These are phyloP conservation scores for Parmales sp. DNA, from an alignment of 108 stramenopile species.

Conservation along the genomic window DNA sequence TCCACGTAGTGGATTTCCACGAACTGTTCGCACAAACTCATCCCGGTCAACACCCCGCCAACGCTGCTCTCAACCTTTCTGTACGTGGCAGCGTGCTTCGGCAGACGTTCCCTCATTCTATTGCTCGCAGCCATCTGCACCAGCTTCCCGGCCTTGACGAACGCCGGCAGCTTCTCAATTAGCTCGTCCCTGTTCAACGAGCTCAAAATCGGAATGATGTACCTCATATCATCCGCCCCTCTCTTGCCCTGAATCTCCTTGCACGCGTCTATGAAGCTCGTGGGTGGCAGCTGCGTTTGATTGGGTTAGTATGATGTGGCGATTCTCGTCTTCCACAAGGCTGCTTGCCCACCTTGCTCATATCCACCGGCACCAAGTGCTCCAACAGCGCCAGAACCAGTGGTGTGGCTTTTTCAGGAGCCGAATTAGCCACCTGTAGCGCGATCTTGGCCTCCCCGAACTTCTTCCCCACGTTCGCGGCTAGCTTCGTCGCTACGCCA, in stretches of 20 bases:
- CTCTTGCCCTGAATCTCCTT: constrained; percentile 62
- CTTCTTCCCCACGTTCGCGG: constrained; percentile 58
- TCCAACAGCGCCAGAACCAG: constrained; percentile 69
- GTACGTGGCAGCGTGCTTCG: constrained; percentile 56
- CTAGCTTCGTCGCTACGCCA: constrained; percentile 70
- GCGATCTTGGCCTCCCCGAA: constrained; percentile 61
- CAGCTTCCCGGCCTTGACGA: constrained; percentile 29
- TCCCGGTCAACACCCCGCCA: constrained; percentile 44
- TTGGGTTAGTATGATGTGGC: too few relatives aligned
- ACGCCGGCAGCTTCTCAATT: constrained; percentile 43
- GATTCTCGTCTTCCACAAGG: too few relatives aligned
- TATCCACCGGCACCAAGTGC: constrained; percentile 52
- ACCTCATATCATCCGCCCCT: constrained; percentile 42
- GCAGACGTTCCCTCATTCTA: constrained; percentile 60
- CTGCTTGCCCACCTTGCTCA: too few relatives aligned
- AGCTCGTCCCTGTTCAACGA: constrained; percentile 58
- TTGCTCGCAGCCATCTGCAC: constrained; percentile 34
- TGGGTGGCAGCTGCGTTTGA: constrained; percentile 39
- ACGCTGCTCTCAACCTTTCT: constrained; percentile 54
- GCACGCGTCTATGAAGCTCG: constrained; percentile 71
- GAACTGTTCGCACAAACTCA: constrained; percentile 71
- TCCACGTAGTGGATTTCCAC: constrained; percentile 71
- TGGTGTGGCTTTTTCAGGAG: constrained; percentile 42
- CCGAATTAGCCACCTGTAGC: constrained; percentile 50
- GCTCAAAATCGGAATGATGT: constrained; percentile 61